These are phyloP conservation scores for Cyclostephanos tholiformis DNA, from an alignment of 108 stramenopile genomes.

Conservation along the genomic window DNA sequence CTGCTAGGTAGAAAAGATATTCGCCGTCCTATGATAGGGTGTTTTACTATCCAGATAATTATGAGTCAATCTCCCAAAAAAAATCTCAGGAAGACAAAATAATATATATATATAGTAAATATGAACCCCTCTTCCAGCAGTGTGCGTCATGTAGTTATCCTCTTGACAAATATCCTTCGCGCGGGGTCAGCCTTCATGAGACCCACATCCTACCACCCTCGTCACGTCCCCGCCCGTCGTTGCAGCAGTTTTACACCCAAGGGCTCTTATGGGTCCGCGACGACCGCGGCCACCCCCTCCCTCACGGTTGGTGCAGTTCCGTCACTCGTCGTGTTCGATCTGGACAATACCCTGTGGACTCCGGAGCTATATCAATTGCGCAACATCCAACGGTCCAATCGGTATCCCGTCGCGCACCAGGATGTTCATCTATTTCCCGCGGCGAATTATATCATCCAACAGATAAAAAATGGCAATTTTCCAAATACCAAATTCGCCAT, in stretches of 20 bases:
- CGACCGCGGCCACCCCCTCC: not conserved
- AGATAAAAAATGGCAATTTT: constrained; percentile 30
- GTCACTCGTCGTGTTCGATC: constrained; percentile 53
- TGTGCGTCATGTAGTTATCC: too few species aligned
- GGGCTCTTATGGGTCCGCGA: not conserved
- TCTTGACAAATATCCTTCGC: too few species aligned
- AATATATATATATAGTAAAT: too few species aligned
- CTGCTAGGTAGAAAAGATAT: too few species aligned
- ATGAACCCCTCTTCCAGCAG: too few species aligned
- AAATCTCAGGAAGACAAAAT: too few species aligned
- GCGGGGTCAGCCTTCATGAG: too few species aligned
- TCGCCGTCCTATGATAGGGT: too few species aligned
- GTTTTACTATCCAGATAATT: too few species aligned
- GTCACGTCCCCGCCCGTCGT: too few species aligned
- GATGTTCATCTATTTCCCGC: constrained; percentile 72
- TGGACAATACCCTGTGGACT: constrained; percentile 64
- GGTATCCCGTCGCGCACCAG: constrained; percentile 55
- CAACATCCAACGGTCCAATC: constrained; percentile 46
- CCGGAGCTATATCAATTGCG: constrained; percentile 81
- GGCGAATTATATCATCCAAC: constrained; percentile 50
- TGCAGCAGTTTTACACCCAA: not conserved
- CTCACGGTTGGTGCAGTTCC: constrained; percentile 29
- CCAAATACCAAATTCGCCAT: constrained; percentile 61
- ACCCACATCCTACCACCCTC: not conserved
- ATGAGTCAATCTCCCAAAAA: too few species aligned